Conservation (phyloP, 2,329 filamentous ascomycete species). For the Fusarium agapanthi region DNA sequence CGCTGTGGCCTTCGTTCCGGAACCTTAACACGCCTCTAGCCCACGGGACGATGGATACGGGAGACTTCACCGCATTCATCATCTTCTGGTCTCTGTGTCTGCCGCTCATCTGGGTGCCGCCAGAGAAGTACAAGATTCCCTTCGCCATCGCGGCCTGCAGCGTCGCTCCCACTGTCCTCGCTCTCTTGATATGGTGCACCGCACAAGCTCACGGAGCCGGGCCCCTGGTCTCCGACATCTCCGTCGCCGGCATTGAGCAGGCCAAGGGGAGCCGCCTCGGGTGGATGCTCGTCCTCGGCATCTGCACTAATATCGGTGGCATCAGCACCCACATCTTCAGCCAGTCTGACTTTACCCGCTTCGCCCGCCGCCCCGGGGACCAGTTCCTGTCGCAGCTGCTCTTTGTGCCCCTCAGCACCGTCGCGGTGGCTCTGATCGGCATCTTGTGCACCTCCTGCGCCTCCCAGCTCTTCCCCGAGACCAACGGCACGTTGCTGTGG, state of each 20-base stretch:
- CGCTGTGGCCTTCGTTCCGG: background rate
- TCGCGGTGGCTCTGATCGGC: background rate
- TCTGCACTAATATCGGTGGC: background rate
- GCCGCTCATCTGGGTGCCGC: background rate
- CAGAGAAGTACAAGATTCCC: background rate
- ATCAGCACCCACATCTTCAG: background rate
- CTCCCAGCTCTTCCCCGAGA: background rate
- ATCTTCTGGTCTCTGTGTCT: background rate
- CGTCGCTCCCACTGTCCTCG: background rate
- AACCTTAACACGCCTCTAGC: background rate
- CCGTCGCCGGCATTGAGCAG: background rate
- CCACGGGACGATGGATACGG: background rate
- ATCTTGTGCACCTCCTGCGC: background rate
- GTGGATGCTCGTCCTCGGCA: background rate
- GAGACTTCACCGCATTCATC: background rate
- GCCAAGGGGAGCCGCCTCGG: background rate
- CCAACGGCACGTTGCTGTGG: background rate
- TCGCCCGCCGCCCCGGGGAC: background rate
- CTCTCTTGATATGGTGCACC: background rate
- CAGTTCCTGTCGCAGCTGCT: background rate
- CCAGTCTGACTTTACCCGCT: background rate
- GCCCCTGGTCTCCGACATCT: background rate
- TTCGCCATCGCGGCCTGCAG: background rate
- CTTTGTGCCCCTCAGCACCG: background rate
- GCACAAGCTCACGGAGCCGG: background rate